phyloP scores from a whole-genome alignment of 2,329 filamentous ascomycete species.

The Diaporthe aspalathi region DNA sequence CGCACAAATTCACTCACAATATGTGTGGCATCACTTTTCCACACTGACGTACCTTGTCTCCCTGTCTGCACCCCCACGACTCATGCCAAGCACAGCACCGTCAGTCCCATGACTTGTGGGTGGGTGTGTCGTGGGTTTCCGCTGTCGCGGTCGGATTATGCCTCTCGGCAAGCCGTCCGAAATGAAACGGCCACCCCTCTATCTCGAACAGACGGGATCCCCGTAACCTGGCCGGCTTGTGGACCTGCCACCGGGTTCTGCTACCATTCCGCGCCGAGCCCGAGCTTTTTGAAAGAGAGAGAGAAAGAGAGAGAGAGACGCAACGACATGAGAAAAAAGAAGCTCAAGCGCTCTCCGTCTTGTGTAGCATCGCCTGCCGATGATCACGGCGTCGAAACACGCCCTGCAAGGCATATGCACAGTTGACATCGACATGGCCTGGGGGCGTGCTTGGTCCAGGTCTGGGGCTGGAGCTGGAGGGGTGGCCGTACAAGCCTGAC shows the following conservation, averaged over 20 bases:
- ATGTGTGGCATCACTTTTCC: not conserved
- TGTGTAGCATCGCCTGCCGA: constrained; percentile 31
- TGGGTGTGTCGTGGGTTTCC: not conserved
- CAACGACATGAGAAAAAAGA: constrained; percentile 27
- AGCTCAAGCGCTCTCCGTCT: constrained; percentile 22
- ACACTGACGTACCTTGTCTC: not conserved
- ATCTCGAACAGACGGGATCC: constrained; percentile 7
- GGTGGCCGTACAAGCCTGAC: not conserved
- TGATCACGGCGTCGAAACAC: constrained; percentile 25
- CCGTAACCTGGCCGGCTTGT: not conserved
- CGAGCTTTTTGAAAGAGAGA: constrained; percentile 30
- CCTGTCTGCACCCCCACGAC: not conserved
- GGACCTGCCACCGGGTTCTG: not conserved
- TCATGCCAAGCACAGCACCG: not conserved
- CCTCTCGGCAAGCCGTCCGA: constrained; percentile 23
- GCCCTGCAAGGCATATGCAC: constrained; percentile 19
- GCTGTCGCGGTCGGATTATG: constrained; percentile 5
- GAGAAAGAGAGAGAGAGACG: not conserved
- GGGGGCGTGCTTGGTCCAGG: not conserved
- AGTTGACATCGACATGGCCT: constrained; percentile 9
- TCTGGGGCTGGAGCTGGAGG: not conserved
- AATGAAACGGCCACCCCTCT: constrained; percentile 17
- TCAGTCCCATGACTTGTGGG: not conserved
- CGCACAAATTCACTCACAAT: not conserved
- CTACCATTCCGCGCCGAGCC: constrained; percentile 31